phyloP scores from a whole-genome alignment of 495 filamentous ascomycete species.

The Tuber calosporum region DNA sequence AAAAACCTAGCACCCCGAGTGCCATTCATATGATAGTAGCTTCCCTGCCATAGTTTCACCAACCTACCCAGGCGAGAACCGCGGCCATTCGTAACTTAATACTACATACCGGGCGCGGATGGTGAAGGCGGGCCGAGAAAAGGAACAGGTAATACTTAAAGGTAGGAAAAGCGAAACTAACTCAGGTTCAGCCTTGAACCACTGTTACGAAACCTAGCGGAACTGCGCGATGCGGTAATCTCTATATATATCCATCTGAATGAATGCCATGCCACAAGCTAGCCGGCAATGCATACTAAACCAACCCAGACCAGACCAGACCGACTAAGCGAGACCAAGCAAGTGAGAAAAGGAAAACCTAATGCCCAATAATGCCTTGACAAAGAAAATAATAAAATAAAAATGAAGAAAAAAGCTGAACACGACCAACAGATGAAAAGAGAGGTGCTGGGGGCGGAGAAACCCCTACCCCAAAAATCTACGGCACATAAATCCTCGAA shows the following conservation, averaged over 20 bases:
- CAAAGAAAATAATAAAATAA: not conserved
- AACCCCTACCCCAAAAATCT: not conserved
- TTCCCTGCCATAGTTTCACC: not conserved
- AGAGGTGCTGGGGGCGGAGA: not conserved
- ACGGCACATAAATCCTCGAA: conserved; percentile 79
- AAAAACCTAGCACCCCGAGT: not conserved
- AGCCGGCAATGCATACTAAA: not conserved
- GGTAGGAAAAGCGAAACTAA: too few relatives aligned
- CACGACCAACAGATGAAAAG: not conserved
- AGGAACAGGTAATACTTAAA: not conserved
- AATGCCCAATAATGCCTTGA: not conserved
- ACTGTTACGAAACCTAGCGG: not conserved
- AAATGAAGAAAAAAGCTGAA: not conserved
- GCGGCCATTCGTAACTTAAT: not conserved
- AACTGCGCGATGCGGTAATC: not conserved
- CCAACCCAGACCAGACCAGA: not conserved
- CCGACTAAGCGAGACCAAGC: not conserved
- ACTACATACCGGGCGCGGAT: not conserved
- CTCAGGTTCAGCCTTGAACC: too few relatives aligned
- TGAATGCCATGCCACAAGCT: not conserved
- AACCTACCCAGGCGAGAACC: not conserved
- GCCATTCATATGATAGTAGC: not conserved
- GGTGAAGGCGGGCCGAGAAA: not conserved
- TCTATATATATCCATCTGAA: not conserved
- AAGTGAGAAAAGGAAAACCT: not conserved